phyloP scores from a whole-genome alignment of 495 filamentous ascomycete species.

The Daldinia grandis region DNA sequence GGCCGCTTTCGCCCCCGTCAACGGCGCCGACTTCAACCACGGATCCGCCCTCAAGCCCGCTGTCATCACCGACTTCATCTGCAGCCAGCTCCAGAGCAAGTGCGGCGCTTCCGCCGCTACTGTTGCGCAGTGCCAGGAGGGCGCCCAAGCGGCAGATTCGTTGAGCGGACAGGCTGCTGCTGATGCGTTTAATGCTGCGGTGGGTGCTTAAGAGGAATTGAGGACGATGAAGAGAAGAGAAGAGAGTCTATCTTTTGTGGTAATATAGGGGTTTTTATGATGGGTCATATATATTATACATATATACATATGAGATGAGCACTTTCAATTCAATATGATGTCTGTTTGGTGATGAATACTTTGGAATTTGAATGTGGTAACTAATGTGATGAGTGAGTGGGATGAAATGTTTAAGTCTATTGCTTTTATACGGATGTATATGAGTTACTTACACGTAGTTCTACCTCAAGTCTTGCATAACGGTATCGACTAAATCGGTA shows the following conservation, averaged over 20 bases:
- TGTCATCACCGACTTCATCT: constrained; percentile 65
- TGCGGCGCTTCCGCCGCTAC: constrained; percentile 61
- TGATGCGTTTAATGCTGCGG: constrained; percentile 64
- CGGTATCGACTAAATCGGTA: too few relatives aligned
- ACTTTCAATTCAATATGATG: constrained; percentile 13
- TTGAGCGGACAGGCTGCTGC: constrained; percentile 61
- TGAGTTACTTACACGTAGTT: too few relatives aligned
- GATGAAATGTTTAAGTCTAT: neutral
- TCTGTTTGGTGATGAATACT: constrained; percentile 25
- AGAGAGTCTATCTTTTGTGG: neutral
- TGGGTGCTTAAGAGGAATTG: constrained; percentile 46
- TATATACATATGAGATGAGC: constrained; percentile 9
- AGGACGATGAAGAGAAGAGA: neutral
- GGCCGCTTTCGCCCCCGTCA: constrained; percentile 60
- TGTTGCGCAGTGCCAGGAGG: constrained; percentile 57
- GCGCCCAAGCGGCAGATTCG: constrained; percentile 50
- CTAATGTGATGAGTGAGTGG: neutral
- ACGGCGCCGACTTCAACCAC: constrained; percentile 64
- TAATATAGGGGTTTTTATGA: neutral
- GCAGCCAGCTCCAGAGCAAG: constrained; percentile 58
- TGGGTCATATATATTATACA: neutral
- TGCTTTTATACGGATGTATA: too few relatives aligned
- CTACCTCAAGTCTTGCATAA: too few relatives aligned
- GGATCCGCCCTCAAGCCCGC: constrained; percentile 64
- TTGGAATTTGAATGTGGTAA: neutral